Evolutionary conservation across 805 yeast species (phyloP).

Genomic region (Candida nemodendra): DNA sequence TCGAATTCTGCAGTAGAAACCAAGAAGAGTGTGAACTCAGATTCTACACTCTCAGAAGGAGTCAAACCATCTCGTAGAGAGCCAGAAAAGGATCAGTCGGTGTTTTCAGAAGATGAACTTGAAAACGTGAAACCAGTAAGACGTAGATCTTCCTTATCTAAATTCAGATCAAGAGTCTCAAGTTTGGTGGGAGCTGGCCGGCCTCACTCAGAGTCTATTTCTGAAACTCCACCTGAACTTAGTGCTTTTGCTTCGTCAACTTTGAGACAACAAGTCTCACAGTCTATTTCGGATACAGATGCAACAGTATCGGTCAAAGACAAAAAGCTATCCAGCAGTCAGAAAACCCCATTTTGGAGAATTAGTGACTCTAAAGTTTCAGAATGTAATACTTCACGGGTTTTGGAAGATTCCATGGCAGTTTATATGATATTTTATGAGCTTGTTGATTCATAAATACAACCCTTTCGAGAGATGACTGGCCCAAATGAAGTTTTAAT

Average conservation of each 20-base stretch:
- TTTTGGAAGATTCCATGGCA: constrained; percentile 67
- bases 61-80: background rate
- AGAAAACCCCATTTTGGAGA: constrained; percentile 75
- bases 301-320: constrained; percentile 9
- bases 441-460: too few species aligned
- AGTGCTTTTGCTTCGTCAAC: background rate
- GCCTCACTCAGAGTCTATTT: constrained; percentile 11
- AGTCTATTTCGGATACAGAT: background rate
- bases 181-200: constrained; percentile 19
- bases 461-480: too few species aligned
- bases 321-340: constrained; percentile 54
- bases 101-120: background rate
- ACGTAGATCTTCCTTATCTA: constrained; percentile 16
- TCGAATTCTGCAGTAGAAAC: background rate
- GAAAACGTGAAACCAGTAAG: background rate
- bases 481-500: too few species aligned
- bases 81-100: background rate
- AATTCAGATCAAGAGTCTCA: constrained; percentile 23
- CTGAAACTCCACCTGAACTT: constrained; percentile 2
- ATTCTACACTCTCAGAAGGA: too few species aligned
- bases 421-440: constrained; percentile 84
- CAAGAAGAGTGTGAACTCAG: too few species aligned
- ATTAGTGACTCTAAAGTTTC: constrained; percentile 72
- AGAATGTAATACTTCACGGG: constrained; percentile 58
- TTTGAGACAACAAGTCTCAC: background rate